These are phyloP conservation scores for Rhodotorula diobovata DNA, from an alignment of 768 basidiomycete species.

Conservation along the genomic window DNA sequence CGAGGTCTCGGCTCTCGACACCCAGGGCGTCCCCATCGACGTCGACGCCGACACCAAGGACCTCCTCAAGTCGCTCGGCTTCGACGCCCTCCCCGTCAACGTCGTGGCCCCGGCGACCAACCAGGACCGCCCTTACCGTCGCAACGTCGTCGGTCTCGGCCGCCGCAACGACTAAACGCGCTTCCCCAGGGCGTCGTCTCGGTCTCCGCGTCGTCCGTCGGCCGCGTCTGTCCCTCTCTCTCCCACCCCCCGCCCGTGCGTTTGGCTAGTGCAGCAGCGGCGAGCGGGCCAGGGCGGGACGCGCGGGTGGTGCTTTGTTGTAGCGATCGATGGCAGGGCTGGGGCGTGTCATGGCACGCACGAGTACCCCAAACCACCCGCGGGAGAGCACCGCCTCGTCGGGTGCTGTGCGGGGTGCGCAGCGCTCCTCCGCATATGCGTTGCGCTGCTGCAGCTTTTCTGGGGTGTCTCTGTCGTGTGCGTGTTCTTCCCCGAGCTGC, in stretches of 20 bases:
- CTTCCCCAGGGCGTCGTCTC: too few relatives aligned
- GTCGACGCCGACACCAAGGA: conserved; percentile 92
- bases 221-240: not conserved
- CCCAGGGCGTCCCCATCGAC: conserved; percentile 64
- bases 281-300: not conserved
- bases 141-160: conserved; percentile 38
- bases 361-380: not conserved
- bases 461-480: too few relatives aligned
- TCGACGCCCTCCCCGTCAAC: conserved; percentile 78
- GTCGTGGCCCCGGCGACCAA: conserved; percentile 56
- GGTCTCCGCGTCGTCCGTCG: too few relatives aligned
- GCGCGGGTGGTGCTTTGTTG: not conserved
- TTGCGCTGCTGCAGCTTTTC: too few relatives aligned
- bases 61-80: conserved; percentile 85
- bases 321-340: not conserved
- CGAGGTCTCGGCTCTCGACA: conserved; percentile 92
- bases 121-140: conserved; percentile 35
- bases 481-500: too few relatives aligned
- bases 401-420: too few relatives aligned
- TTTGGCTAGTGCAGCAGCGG: not conserved
- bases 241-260: not conserved
- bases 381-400: not conserved
- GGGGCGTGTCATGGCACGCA: conserved; percentile 1
- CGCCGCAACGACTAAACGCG: conserved; percentile 15
- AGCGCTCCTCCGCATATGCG: too few relatives aligned